Conservation (phyloP, 768 basidiomycete species). For the Boletus insuetus region DNA sequence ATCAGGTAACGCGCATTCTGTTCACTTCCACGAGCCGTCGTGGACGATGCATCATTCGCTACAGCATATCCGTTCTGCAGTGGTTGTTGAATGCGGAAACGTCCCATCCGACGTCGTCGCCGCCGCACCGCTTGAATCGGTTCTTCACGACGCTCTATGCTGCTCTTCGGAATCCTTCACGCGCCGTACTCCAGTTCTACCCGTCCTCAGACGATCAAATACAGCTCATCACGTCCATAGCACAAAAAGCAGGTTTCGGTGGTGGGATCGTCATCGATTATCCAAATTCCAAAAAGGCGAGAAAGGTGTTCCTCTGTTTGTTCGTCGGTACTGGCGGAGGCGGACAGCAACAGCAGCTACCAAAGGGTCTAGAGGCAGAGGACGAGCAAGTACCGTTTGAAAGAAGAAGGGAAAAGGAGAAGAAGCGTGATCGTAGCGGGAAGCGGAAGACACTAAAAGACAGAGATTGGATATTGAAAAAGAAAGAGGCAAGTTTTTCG, state of each 20-base stretch:
- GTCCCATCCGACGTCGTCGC: slow-evolving; percentile 84
- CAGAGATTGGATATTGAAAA: slow-evolving; percentile 91
- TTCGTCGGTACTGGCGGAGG: slow-evolving; percentile 79
- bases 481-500: slow-evolving; percentile 76
- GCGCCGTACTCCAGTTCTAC: slow-evolving; percentile 92
- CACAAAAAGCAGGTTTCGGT: slow-evolving; percentile 93
- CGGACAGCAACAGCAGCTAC: slow-evolving; percentile 60
- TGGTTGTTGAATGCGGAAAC: slow-evolving; percentile 98
- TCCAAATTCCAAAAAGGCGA: slow-evolving; percentile 94
- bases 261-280: slow-evolving; percentile 97
- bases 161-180: slow-evolving; percentile 77
- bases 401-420: slow-evolving; percentile 68
- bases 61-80: slow-evolving; percentile 95
- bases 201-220: slow-evolving; percentile 97
- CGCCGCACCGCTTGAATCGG: slow-evolving; percentile 75
- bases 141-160: slow-evolving; percentile 95
- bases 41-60: neutral
- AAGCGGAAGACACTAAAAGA: slow-evolving; percentile 74
- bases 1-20: slow-evolving; percentile 63
- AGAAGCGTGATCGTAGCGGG: slow-evolving; percentile 51
- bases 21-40: neutral
- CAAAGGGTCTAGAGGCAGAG: slow-evolving; percentile 73
- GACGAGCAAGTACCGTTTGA: slow-evolving; percentile 70
- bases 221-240: slow-evolving; percentile 88
- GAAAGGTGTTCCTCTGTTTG: slow-evolving; percentile 91